phyloP scores from a whole-genome alignment of 768 basidiomycete genomes.

The Royoungia palumana region DNA sequence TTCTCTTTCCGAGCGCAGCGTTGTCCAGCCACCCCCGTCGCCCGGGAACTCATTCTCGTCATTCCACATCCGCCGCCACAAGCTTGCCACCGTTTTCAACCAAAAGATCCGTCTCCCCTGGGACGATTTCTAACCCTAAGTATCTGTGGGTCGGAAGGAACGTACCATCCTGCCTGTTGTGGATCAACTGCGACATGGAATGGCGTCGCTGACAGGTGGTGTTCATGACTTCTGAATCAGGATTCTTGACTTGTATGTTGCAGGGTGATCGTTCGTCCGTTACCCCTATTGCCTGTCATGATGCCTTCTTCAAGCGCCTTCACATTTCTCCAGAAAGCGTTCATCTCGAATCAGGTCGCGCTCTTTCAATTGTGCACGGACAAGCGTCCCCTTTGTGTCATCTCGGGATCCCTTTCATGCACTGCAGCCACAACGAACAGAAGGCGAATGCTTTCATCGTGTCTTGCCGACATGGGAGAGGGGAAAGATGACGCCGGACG shows the following conservation, averaged over 20 bases:
- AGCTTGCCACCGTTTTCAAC: conserved; percentile 38
- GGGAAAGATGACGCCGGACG: conserved; percentile 53
- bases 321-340: conserved; percentile 57
- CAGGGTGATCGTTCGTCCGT: conserved; percentile 17
- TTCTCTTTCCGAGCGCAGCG: conserved; percentile 5
- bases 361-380: conserved; percentile 28
- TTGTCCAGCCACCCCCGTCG: conserved; percentile 39
- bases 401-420: conserved; percentile 49
- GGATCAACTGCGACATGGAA: conserved; percentile 20
- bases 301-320: conserved; percentile 32
- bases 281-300: conserved; percentile 35
- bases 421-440: conserved; percentile 17
- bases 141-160: conserved; percentile 34
- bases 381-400: conserved; percentile 46
- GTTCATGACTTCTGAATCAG: conserved; percentile 3
- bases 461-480: conserved; percentile 23
- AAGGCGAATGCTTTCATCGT: conserved; percentile 26
- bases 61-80: conserved; percentile 28
- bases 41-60: conserved; percentile 43
- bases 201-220: conserved; percentile 18
- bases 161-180: conserved; percentile 22
- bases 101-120: conserved; percentile 48
- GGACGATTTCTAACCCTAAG: conserved; percentile 65
- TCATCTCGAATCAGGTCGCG: conserved; percentile 21
- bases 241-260: conserved; percentile 9